Evolutionary conservation across 2,329 filamentous ascomycete species (phyloP), one percentile per base, ranked within the genome.

Genomic region (Exophiala spinifera): DNA sequence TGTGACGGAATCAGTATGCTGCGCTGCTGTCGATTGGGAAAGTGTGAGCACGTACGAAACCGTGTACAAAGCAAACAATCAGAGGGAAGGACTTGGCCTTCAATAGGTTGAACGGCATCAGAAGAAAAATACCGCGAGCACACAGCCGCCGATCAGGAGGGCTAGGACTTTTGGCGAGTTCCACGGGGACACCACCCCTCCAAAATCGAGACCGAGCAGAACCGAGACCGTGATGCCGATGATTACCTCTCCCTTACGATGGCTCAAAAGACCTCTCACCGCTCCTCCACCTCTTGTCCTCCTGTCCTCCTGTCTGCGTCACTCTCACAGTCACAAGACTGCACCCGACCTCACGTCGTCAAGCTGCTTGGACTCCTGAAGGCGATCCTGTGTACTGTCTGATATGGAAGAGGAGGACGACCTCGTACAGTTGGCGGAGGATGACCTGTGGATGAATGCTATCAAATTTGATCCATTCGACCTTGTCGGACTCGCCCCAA

Each of bases 151-250:
- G 44, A 92, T 72, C 60, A 95, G 77, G 21, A 95, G 77, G 64
- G 87, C 90, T 63, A 95, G 79, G 23, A 91, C 87, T 1, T 81
- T 85, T 1, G 87, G 77, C 0, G 87, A 91, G 48, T 73, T 71
- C 90, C 89, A 95, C 1, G 91, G 86, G 59, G 81, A 82, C 19
- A 78, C 77, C 49, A 89, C 81, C 45, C 89, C 90, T 51, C 91
- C 91, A 57, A 91, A 89, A 66, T 95, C 87, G 8, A 96, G 81
- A 0, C 89, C 91, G 39, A 96, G 83, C 3, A 95, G 81, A 61
- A 95, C 78, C 88, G 95, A 92, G 17, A 95, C 76, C 0, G 88
- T 91, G 20, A 86, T 89, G 34, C 86, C 87, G 20, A 91, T 80
- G 66, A 94, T 82, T 25, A 25, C 4, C 23, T 8, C 2, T 25